These are phyloP conservation scores for Escovopsis weberi DNA, from an alignment of 2,329 filamentous ascomycete species.

Conservation along the genomic window DNA sequence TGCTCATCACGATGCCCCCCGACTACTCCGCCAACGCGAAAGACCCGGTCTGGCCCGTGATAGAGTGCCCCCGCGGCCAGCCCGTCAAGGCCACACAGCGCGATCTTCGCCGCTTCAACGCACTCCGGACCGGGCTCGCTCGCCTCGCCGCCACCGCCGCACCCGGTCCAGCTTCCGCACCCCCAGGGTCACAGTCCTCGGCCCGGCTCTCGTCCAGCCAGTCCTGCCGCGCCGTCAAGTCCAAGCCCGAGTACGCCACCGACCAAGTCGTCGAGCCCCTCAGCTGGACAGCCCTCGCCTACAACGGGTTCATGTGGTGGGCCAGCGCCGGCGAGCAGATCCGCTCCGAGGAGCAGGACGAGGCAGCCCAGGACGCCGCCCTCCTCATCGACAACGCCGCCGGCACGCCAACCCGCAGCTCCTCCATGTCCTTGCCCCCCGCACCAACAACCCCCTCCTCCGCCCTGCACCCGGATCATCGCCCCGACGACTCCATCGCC, in stretches of 20 bases:
- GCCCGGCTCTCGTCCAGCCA: conserved; percentile 14
- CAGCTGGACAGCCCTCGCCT: conserved; percentile 61
- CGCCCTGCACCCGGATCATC: conserved; percentile 16
- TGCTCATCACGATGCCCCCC: conserved; percentile 70
- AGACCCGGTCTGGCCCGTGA: conserved; percentile 57
- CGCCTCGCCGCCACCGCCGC: conserved; percentile 22
- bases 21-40: conserved; percentile 41
- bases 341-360: conserved; percentile 44
- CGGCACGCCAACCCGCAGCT: conserved; percentile 1
- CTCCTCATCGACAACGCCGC: conserved; percentile 36
- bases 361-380: conserved; percentile 36
- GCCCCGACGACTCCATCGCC: conserved; percentile 28
- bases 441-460: conserved; percentile 7
- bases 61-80: conserved; percentile 50
- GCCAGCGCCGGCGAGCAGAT: conserved; percentile 65
- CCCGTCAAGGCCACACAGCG: conserved; percentile 76
- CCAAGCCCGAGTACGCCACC: conserved; percentile 32
- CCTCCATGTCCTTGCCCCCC: conserved; percentile 16
- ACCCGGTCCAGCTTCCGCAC: conserved; percentile 14
- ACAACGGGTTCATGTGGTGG: conserved; percentile 83
- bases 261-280: conserved; percentile 46
- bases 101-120: conserved; percentile 66
- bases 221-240: conserved; percentile 14
- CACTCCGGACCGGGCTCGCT: conserved; percentile 49
- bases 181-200: conserved; percentile 14